These are phyloP conservation scores for Kuraishia capsulata DNA, from an alignment of 805 yeast genomes.

Conservation along the genomic window DNA sequence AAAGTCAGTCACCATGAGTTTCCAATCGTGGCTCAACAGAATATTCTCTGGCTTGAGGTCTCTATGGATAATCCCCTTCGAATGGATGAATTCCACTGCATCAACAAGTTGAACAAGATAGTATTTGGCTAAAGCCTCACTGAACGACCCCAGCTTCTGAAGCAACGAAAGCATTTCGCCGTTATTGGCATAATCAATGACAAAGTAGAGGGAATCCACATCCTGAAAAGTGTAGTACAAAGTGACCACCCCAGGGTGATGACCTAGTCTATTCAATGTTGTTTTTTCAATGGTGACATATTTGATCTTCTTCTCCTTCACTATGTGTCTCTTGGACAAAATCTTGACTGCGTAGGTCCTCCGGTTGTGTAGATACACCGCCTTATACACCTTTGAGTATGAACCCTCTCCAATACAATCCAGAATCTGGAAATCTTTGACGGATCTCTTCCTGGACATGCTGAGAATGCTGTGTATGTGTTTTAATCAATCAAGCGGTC, in stretches of 20 bases:
- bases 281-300: slow-evolving; percentile 94
- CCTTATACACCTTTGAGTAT: slow-evolving; percentile 87
- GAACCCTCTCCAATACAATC: slow-evolving; percentile 92
- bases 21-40: slow-evolving; percentile 74
- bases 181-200: slow-evolving; percentile 86
- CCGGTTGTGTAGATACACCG: slow-evolving; percentile 64
- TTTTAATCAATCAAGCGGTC: too few species aligned
- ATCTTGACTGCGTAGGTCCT: slow-evolving; percentile 86
- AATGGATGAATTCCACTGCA: slow-evolving; percentile 82
- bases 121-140: slow-evolving; percentile 67
- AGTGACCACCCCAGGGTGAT: slow-evolving; percentile 92
- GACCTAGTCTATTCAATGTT: slow-evolving; percentile 77
- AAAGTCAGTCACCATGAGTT: slow-evolving; percentile 88
- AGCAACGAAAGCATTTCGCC: slow-evolving; percentile 87
- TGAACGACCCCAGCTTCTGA: slow-evolving; percentile 67
- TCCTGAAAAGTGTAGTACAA: slow-evolving; percentile 94
- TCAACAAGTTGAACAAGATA: slow-evolving; percentile 86
- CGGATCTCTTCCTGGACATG: slow-evolving; percentile 40
- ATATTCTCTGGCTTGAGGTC: slow-evolving; percentile 95
- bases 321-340: slow-evolving; percentile 85
- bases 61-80: slow-evolving; percentile 83
- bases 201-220: slow-evolving; percentile 78
- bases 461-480: too few species aligned
- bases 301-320: slow-evolving; percentile 88
- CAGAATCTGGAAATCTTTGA: slow-evolving; percentile 84